Percentiles rank a stretch among this genome's conserved stretches.
Conservation (phyloP, 495 filamentous ascomycete species). For the Penicillium waksmanii region DNA sequence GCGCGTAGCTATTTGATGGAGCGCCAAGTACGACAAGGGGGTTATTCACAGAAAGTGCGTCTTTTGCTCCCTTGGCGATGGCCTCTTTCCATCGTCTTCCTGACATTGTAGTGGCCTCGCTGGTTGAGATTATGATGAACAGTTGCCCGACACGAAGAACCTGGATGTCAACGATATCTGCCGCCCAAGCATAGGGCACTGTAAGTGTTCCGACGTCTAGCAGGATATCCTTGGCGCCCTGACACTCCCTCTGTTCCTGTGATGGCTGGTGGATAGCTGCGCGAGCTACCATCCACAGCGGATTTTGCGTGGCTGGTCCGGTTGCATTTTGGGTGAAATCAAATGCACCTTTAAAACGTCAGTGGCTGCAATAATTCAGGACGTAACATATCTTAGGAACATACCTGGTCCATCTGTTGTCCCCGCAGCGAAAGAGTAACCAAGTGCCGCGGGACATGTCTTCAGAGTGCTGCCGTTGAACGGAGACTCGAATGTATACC, state of each 20-base stretch:
- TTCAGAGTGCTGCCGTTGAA: slow-evolving; percentile 70
- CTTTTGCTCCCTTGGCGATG: slow-evolving; percentile 59
- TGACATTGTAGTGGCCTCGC: slow-evolving; percentile 95
- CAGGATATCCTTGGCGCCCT: slow-evolving; percentile 83
- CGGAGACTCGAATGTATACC: slow-evolving; percentile 71
- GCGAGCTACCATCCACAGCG: slow-evolving; percentile 80
- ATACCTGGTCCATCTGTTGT: slow-evolving; percentile 84
- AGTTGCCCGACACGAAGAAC: slow-evolving; percentile 86
- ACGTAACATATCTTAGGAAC: background rate
- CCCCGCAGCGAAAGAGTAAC: slow-evolving; percentile 92
- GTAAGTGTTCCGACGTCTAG: slow-evolving; percentile 84
- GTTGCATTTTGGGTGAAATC: slow-evolving; percentile 91
- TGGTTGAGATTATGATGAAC: slow-evolving; percentile 83
- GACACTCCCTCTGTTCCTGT: slow-evolving; percentile 74
- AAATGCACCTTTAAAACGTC: slow-evolving; percentile 57
- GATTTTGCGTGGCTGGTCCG: slow-evolving; percentile 71
- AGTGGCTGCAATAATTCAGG: no score
- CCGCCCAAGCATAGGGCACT: slow-evolving; percentile 84
- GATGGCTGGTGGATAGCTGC: slow-evolving; percentile 72
- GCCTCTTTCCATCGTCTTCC: slow-evolving; percentile 88
- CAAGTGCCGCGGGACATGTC: slow-evolving; percentile 91
- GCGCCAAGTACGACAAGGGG: slow-evolving; percentile 89
- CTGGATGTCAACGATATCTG: slow-evolving; percentile 94
- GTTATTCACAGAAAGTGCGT: slow-evolving; percentile 49
- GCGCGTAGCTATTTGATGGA: slow-evolving; percentile 93